Evolutionary conservation across 202 grass and related monocot species (phyloP), one percentile per base, ranked within the genome.

Genomic region (Panicum virgatum): DNA sequence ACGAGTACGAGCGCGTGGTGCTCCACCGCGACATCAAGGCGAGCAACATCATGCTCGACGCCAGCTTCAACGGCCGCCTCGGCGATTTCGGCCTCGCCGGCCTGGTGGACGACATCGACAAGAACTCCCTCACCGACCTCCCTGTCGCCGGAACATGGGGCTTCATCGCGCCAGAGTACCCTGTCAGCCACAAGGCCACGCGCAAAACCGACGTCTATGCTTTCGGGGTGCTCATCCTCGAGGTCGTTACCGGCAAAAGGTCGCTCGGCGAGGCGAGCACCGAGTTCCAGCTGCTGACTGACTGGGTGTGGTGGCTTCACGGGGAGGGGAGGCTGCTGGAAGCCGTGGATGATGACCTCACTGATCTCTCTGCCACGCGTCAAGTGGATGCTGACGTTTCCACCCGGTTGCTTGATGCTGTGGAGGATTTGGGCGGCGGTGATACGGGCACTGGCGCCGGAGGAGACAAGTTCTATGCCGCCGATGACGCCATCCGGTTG

Each of bases 11-110:
- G 51, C 72, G 3, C 0, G 11, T 22, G 20, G 72, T 74, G 13
- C 72, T 75, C 45, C 69, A 72, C 69, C 69, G 45, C 9, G 69
- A 72, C 27, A 72, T 72, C 68, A 72, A 72, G 68, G n/a, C 72
- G 5, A 42, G 72, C 72, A 75, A 75, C 36, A 58, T 75, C 34
- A 15, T 75, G 53, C 52, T 75, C 3, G 72, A 75, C 2, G 20
- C n/a, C 0, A 2, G 3, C 12, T 75, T 75, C 37, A 6, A 0
- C 0, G 53, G 20, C 36, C 22, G 53, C 22, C 72, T 59, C 22
- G 72, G 72, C n/a, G 72, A 75, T 7, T 75, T 75, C 13, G 72
- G 72, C 37, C 51, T 75, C 3, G 53, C 72, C 9, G 53, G 53
- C 0, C 12, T 60, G 0, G n/a, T 75, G 0, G 51, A n/a, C n/a